Conservation (phyloP, 176 grass and related monocot species). For the Carex kokanica region DNA sequence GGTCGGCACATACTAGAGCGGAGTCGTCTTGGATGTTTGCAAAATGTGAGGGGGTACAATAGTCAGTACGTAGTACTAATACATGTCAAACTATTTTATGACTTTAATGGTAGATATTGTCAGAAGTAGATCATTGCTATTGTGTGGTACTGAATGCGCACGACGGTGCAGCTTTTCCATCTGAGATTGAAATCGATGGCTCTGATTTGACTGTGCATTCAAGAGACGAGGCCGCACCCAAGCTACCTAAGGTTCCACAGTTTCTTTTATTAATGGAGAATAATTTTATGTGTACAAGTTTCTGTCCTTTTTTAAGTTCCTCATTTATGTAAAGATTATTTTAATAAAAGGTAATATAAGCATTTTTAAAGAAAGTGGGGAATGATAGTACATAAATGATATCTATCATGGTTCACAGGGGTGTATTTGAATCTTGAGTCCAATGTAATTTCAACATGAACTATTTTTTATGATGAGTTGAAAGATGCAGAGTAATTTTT, state of each 20-base stretch:
- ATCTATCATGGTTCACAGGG: background rate
- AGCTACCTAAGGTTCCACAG: conserved; percentile 53
- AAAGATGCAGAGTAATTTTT: background rate
- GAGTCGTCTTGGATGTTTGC: background rate
- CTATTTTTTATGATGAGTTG: background rate
- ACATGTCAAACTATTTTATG: conserved; percentile 21
- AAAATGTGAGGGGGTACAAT: background rate
- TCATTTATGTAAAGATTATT: background rate
- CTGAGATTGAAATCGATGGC: conserved; percentile 33
- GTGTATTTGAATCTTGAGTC: background rate
- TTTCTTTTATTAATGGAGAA: background rate
- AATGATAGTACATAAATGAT: background rate
- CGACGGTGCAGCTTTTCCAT: conserved; percentile 92
- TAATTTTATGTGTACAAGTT: background rate
- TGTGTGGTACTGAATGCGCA: conserved; percentile 92
- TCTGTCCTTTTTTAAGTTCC: background rate
- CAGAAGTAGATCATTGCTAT: conserved; percentile 92
- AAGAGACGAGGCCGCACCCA: conserved; percentile 19
- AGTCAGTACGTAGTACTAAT: background rate
- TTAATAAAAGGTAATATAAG: background rate
- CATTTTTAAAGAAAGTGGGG: background rate
- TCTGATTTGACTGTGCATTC: conserved; percentile 28
- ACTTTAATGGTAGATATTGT: conserved; percentile 67
- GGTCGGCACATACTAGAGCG: background rate
- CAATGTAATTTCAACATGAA: background rate